These are phyloP conservation scores for Naganishia randhawae DNA, from an alignment of 768 basidiomycete genomes.

Conservation along the genomic window DNA sequence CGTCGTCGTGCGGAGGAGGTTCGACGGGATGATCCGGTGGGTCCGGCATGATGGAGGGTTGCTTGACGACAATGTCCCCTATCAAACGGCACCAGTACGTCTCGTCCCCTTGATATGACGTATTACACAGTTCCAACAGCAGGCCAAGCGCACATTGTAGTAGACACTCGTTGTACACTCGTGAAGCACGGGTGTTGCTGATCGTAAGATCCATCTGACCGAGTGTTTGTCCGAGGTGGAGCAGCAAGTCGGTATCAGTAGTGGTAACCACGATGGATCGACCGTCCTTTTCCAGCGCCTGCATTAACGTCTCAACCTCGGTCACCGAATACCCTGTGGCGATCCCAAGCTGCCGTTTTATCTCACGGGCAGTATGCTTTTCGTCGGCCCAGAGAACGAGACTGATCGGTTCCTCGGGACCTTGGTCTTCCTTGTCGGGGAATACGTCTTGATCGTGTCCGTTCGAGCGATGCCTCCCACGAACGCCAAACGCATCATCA, in stretches of 20 bases:
- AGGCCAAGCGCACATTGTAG: background rate
- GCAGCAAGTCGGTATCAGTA: slow-evolving; percentile 56
- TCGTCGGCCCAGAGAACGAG: slow-evolving; percentile 94
- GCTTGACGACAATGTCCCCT: slow-evolving; percentile 11
- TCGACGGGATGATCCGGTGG: slow-evolving; percentile 13
- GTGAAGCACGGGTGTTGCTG: slow-evolving; percentile 43
- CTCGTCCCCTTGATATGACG: slow-evolving; percentile 35
- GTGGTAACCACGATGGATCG: slow-evolving; percentile 80
- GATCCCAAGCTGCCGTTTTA: slow-evolving; percentile 54
- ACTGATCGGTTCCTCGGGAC: slow-evolving; percentile 20
- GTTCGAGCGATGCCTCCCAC: background rate
- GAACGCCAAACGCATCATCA: slow-evolving; percentile 18
- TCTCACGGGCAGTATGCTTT: slow-evolving; percentile 87
- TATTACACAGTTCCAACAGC: slow-evolving; percentile 26
- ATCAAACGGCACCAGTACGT: slow-evolving; percentile 39
- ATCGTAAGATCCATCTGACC: slow-evolving; percentile 86
- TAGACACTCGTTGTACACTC: slow-evolving; percentile 15
- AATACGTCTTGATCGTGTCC: background rate
- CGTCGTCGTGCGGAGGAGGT: background rate
- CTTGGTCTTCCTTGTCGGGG: too few species aligned
- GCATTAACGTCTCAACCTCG: slow-evolving; percentile 34
- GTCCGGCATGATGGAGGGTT: background rate
- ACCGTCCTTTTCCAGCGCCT: slow-evolving; percentile 54
- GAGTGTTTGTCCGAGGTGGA: slow-evolving; percentile 74
- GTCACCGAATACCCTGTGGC: slow-evolving; percentile 39